These are phyloP conservation scores for Ensete ventricosum DNA, from an alignment of 176 grass and related monocot genomes.

Conservation along the genomic window DNA sequence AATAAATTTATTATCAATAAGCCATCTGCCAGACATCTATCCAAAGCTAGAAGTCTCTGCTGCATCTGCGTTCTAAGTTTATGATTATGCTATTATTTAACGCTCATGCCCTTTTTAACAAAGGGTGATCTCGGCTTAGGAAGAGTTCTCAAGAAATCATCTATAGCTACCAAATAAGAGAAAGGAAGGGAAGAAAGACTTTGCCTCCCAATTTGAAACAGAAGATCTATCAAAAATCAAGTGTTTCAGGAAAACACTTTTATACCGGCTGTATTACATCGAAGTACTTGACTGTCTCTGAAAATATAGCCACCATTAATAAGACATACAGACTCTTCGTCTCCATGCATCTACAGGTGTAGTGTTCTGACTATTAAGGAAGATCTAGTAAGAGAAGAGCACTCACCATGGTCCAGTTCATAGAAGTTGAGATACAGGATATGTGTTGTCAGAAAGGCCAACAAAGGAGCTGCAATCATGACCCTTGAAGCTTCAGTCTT, in stretches of 20 bases:
- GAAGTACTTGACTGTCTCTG: neutral
- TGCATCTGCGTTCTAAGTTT: neutral
- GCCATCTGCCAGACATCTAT: neutral
- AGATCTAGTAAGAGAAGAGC: neutral
- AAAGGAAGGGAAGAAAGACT: too few relatives aligned
- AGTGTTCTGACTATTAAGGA: neutral
- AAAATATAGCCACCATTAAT: too few relatives aligned
- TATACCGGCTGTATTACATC: neutral
- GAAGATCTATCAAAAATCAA: too few relatives aligned
- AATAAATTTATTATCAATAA: neutral
- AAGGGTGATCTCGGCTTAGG: too few relatives aligned
- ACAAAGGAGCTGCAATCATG: constrained; percentile 74
- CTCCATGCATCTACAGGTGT: too few relatives aligned
- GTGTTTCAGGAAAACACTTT: too few relatives aligned
- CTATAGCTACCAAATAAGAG: too few relatives aligned
- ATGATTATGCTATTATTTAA: too few relatives aligned
- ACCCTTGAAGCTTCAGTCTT: constrained; percentile 74
- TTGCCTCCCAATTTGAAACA: too few relatives aligned
- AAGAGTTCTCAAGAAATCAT: too few relatives aligned
- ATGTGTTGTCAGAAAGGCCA: constrained; percentile 95
- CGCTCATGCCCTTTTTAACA: too few relatives aligned
- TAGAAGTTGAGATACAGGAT: constrained; percentile 96
- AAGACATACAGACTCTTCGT: too few relatives aligned
- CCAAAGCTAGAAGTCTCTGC: neutral
- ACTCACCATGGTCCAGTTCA: constrained; percentile 67